Evolutionary conservation across 1,139 yeast genomes (phyloP).

Genomic region (Pichia sp.): DNA sequence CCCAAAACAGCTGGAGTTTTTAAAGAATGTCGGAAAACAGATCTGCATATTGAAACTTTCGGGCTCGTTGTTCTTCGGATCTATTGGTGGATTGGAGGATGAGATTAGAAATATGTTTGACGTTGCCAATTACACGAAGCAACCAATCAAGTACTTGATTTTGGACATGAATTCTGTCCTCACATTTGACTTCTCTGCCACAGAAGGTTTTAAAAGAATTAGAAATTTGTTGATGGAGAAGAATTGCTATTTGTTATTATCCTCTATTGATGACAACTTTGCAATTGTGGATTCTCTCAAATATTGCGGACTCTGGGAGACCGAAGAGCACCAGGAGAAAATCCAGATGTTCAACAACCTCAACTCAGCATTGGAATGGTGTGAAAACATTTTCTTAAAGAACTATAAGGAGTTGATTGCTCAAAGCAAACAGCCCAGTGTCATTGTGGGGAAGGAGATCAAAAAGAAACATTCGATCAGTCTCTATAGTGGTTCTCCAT

Average conservation of each 20-base stretch:
- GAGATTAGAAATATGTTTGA: conserved; percentile 67
- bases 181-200: conserved; percentile 87
- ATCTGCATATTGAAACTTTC: conserved; percentile 82
- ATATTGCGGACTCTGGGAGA: conserved; percentile 70
- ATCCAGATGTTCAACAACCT: conserved; percentile 68
- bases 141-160: conserved; percentile 73
- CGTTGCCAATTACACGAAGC: conserved; percentile 42
- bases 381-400: conserved; percentile 82
- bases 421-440: not conserved
- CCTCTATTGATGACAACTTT: conserved; percentile 67
- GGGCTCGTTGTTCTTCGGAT: conserved; percentile 89
- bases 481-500: not conserved
- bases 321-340: conserved; percentile 36
- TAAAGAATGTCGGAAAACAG: conserved; percentile 84
- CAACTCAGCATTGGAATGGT: conserved; percentile 92
- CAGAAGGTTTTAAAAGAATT: conserved; percentile 90
- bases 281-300: conserved; percentile 58
- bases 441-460: conserved; percentile 4
- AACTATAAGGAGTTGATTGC: conserved; percentile 47
- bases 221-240: conserved; percentile 71
- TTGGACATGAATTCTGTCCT: conserved; percentile 80
- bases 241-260: conserved; percentile 66
- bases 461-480: conserved; percentile 19
- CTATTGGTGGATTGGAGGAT: conserved; percentile 85
- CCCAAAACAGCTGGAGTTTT: conserved; percentile 81